phyloP scores from a whole-genome alignment of 371 early-diverging fungal genomes.

The Mortierella polycephala region DNA sequence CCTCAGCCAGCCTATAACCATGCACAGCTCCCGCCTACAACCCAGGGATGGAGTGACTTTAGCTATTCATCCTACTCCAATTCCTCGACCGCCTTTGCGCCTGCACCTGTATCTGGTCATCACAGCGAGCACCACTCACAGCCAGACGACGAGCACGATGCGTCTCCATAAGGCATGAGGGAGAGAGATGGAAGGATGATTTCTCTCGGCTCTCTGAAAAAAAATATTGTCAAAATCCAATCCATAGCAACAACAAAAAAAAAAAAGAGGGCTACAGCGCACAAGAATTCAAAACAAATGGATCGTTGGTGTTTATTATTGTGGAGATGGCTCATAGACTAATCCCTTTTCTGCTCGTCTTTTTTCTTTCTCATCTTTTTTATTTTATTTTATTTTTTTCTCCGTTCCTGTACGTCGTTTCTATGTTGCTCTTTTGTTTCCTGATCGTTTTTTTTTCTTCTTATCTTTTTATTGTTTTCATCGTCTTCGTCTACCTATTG shows the following conservation, averaged over 20 bases:
- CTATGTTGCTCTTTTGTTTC: background rate
- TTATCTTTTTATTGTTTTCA: background rate
- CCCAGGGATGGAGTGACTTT: slow-evolving; percentile 40
- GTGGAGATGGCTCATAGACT: no score
- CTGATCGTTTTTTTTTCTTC: background rate
- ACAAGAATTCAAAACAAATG: no score
- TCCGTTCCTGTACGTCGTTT: no score
- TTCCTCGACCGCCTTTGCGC: slow-evolving; percentile 1
- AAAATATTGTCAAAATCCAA: background rate
- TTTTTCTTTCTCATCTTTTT: no score
- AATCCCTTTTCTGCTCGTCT: no score
- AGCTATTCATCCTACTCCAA: slow-evolving; percentile 28
- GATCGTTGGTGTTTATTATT: no score
- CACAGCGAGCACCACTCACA: slow-evolving; percentile 15
- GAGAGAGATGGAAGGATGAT: no score
- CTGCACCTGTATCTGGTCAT: slow-evolving; percentile 21
- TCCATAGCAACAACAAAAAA: no score
- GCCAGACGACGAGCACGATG: slow-evolving; percentile 16
- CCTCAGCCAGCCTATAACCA: slow-evolving; percentile 6
- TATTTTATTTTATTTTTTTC: no score
- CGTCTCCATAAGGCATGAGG: slow-evolving; percentile 18
- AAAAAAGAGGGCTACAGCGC: no score
- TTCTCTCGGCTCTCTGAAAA: background rate
- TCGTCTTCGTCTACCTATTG: slow-evolving; percentile 1
- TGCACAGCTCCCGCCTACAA: slow-evolving; percentile 14